Base-by-base conservation (phyloP, 2,329 filamentous ascomycete genomes). In the Fusarium irregulare region DNA sequence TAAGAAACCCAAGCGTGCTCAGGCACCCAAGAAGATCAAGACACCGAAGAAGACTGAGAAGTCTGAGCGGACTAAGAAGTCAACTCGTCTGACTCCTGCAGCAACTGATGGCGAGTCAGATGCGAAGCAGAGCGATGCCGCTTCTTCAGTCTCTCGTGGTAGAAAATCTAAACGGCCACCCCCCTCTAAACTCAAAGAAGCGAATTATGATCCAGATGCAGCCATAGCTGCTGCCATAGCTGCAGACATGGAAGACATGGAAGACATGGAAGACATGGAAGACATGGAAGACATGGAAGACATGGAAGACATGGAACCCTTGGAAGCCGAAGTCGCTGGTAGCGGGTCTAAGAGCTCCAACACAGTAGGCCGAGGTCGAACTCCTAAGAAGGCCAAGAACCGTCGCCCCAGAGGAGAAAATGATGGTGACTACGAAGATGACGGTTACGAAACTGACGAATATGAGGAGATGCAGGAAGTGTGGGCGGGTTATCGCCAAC, bases 371-470 rank as follows among this genome's bases (percentile, higher is more conserved):
- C 46, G 64, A 53, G 34, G 11, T 2, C 55, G 55, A 9, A 12
- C 41, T 16, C 12, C n/a, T 8, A 72, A 49, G 32, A 64, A 59
- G 32, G 6, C 46, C 8, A 34, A 27, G 21, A 50, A 28, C 20
- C 12, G 30, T 40, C 45, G 42, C 7, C 25, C n/a, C 13, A 27
- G 4, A 1, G 25, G 23, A 2, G 59, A 72, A 0, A 16, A 60
- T 3, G 69, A 67, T 9, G 53, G 46, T 5, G 55, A 67, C 3
- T 68, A 63, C 13, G 67, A 71, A 18, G 55, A 61, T 2, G 58
- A 59, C 9, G 67, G 47, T 0, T 46, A 56, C 0, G 54, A 61
- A 4, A 58, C 42, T 2, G 56, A 66, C 1, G 68, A 71, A 3
- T 25, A 53, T 1, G 56, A 62, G 3, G 60, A 68, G 13, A 44